Percentiles rank a stretch among this genome's conserved stretches.
phyloP scores from a whole-genome alignment of 2,329 filamentous ascomycete species.

The Aplosporella prunicola region DNA sequence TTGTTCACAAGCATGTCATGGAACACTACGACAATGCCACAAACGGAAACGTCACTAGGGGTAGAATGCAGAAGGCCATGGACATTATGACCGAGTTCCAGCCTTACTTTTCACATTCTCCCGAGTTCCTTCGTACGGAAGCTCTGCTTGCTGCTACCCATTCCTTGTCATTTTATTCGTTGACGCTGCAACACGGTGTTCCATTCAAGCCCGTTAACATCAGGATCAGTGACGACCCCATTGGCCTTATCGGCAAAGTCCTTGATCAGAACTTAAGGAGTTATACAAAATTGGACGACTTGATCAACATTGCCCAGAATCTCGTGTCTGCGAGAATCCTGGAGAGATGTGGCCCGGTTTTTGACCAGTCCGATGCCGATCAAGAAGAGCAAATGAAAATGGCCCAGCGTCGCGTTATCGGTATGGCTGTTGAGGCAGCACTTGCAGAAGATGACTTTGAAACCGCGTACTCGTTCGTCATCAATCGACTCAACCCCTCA shows the following conservation, averaged over 20 bases:
- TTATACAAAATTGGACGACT: conserved; percentile 65
- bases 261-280: conserved; percentile 65
- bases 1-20: conserved; percentile 53
- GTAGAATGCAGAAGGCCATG: conserved; percentile 66
- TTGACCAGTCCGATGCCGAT: conserved; percentile 10
- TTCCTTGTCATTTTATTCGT: conserved; percentile 62
- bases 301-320: conserved; percentile 58
- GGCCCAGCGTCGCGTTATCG: conserved; percentile 59
- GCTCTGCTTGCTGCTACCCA: conserved; percentile 65
- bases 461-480: conserved; percentile 75
- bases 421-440: conserved; percentile 72
- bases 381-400: conserved; percentile 24
- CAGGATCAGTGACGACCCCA: conserved; percentile 65
- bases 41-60: conserved; percentile 67
- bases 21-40: conserved; percentile 71
- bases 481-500: conserved; percentile 50
- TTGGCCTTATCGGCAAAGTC: conserved; percentile 62
- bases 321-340: conserved; percentile 52
- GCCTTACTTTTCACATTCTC: conserved; percentile 44
- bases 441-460: conserved; percentile 73
- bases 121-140: conserved; percentile 47
- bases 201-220: conserved; percentile 71
- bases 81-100: conserved; percentile 63
- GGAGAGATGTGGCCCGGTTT: conserved; percentile 15
- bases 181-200: conserved; percentile 70